Conservation (phyloP, 129 eudicot species). For the Tanacetum coccineum region DNA sequence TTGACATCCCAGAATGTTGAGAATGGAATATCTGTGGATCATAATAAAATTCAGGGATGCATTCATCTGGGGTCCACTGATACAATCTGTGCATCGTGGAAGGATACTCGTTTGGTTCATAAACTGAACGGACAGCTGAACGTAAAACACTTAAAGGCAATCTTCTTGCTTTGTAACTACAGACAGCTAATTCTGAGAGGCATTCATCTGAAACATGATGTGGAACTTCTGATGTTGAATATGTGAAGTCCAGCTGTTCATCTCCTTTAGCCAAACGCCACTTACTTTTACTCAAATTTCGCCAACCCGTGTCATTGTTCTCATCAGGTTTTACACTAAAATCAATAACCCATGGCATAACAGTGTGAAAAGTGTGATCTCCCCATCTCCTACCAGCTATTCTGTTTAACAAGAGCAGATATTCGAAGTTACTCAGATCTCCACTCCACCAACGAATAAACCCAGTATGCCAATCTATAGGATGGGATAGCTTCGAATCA, state of each 20-base stretch:
- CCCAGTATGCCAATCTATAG: slow-evolving; percentile 58
- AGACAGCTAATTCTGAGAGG: slow-evolving; percentile 93
- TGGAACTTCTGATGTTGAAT: slow-evolving; percentile 85
- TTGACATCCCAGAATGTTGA: slow-evolving; percentile 77
- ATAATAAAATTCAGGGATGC: slow-evolving; percentile 91
- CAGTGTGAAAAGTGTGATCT: slow-evolving; percentile 79
- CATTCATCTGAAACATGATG: slow-evolving; percentile 99
- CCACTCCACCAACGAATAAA: slow-evolving; percentile 90
- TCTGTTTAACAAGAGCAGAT: slow-evolving; percentile 70
- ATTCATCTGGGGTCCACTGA: slow-evolving; percentile 99
- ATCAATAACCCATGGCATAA: slow-evolving; percentile 98
- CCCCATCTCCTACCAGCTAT: slow-evolving; percentile 98
- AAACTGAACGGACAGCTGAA: slow-evolving; percentile 90
- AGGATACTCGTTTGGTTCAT: slow-evolving; percentile 98
- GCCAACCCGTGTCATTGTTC: slow-evolving; percentile 63
- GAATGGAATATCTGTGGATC: slow-evolving; percentile 82
- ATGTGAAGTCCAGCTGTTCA: slow-evolving; percentile 95
- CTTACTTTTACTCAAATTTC: slow-evolving; percentile 87
- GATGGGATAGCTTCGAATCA: slow-evolving; percentile 53
- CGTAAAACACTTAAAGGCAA: slow-evolving; percentile 83
- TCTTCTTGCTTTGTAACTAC: slow-evolving; percentile 98
- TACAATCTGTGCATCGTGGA: slow-evolving; percentile 92
- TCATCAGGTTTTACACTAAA: slow-evolving; percentile 85
- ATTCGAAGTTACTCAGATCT: slow-evolving; percentile 84
- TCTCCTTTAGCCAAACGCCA: slow-evolving; percentile 99